These are phyloP conservation scores for Coniosporium apollinis DNA, from an alignment of 495 filamentous ascomycete species.

Conservation along the genomic window DNA sequence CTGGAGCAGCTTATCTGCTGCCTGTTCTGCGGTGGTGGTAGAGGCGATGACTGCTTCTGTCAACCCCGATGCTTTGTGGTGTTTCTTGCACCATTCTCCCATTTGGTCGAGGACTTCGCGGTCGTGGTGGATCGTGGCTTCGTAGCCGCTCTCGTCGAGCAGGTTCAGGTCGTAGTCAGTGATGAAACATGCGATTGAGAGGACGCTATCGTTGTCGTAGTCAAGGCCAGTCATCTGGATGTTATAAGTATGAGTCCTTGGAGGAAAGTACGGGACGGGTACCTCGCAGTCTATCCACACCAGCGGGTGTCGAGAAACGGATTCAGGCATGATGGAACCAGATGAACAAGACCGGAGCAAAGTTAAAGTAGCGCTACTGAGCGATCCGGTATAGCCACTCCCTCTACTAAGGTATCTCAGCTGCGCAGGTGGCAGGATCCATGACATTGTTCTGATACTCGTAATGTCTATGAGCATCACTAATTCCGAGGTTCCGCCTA, in stretches of 20 bases:
- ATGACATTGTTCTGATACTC: no score
- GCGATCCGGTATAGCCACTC: no score
- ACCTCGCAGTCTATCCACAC: slow-evolving; percentile 91
- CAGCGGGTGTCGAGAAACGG: slow-evolving; percentile 38
- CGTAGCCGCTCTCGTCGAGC: slow-evolving; percentile 62
- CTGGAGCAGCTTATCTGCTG: slow-evolving; percentile 52
- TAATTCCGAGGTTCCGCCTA: no score
- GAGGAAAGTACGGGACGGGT: slow-evolving; percentile 4
- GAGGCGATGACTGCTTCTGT: slow-evolving; percentile 62
- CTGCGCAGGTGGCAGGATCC: no score
- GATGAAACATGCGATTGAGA: slow-evolving; percentile 88
- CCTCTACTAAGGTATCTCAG: no score
- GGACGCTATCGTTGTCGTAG: slow-evolving; percentile 58
- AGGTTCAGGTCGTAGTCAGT: slow-evolving; percentile 64
- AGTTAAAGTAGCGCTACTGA: no score
- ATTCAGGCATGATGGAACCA: slow-evolving; percentile 16
- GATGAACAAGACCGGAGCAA: no score
- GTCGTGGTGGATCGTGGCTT: slow-evolving; percentile 60
- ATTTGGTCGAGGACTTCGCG: slow-evolving; percentile 57
- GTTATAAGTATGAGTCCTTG: not conserved
- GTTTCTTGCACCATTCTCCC: slow-evolving; percentile 52
- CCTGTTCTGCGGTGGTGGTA: slow-evolving; percentile 49
- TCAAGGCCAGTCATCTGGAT: slow-evolving; percentile 86
- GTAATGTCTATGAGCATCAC: no score
- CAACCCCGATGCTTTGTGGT: slow-evolving; percentile 57